Base-by-base conservation (phyloP, 352 stramenopile species). In the Phytophthora europaea region DNA sequence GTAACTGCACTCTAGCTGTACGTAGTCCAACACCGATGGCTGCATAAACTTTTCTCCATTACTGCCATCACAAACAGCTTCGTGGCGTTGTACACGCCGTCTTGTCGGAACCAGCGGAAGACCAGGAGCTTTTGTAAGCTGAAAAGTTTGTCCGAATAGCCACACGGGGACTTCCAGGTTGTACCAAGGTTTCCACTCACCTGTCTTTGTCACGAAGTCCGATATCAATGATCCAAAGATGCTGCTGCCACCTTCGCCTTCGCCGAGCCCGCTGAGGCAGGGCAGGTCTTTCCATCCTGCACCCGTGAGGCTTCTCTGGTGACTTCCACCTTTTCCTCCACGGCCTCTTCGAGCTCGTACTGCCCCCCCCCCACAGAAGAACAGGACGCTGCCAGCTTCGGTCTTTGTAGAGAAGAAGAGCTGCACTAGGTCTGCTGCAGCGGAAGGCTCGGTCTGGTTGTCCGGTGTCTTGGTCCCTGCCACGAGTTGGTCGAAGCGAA, bases 21-120 rank as follows among this genome's bases (percentile, higher is more conserved):
- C 78, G 74, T 99, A 99, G 73, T 99, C 93, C 1, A 99, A 76
- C 31, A 98, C 94, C 0, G 97, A 96, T 7, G 96, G 95, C 76
- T 99, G 96, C 9, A 99, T 95, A 55, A 95, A 99, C 65, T 98
- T 98, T 64, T 98, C 94, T 7, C 95, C 86, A 98, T 97, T 8
- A 91, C 68, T 23, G 80, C 84, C 52, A 97, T 94, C 22, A 99
- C 97, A 67, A 99, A 99, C 33, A 98, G 75, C 70, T 98, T 98
- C 70, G 98, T 98, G 10, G 94, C 94, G 67, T 99, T 99, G 73
- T 99, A 99, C 18, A 98, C 95, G 5, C 97, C 87, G 68, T 99
- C 97, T 45, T 97, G 95, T 6, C 96, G 91, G 76, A 99, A 98
- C 62, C 94, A 98, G 18, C 97, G 82, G 60, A 97, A 98, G 16